Conservation (phyloP, 805 yeast genomes). For the Candida orba region DNA sequence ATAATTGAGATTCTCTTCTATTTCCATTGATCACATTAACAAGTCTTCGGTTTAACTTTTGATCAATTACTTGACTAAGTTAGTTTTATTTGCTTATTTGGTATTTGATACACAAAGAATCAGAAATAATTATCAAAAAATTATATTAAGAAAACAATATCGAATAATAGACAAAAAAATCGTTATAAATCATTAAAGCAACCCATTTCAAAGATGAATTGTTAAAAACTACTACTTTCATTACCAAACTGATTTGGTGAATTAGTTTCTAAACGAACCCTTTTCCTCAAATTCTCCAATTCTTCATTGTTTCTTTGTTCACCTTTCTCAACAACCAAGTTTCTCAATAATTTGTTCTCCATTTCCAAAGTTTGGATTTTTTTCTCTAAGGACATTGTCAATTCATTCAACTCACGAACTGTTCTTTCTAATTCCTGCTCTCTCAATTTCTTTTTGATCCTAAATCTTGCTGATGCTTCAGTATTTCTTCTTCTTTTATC, state of each 20-base stretch:
- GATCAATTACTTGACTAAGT: no score
- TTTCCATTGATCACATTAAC: no score
- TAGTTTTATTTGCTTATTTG: no score
- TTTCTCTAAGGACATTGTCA: slow-evolving; percentile 57
- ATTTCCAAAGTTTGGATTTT: slow-evolving; percentile 79
- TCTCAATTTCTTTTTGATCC: slow-evolving; percentile 84
- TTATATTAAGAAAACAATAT: no score
- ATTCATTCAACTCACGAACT: slow-evolving; percentile 64
- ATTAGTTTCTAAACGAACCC: slow-evolving; percentile 26
- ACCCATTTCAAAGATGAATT: not conserved
- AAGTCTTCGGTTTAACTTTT: no score
- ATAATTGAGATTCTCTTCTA: no score
- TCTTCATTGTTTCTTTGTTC: slow-evolving; percentile 45
- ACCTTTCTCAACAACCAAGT: slow-evolving; percentile 76
- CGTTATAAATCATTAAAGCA: not conserved
- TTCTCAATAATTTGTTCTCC: slow-evolving; percentile 84
- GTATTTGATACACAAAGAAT: no score
- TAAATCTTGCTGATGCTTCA: slow-evolving; percentile 90
- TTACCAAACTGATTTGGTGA: not conserved
- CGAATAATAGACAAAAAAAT: no score
- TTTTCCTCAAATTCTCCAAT: slow-evolving; percentile 43
- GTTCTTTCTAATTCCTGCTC: slow-evolving; percentile 86
- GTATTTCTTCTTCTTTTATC: slow-evolving; percentile 85
- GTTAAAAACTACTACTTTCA: not conserved
- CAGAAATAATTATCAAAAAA: no score